Evolutionary conservation across 1,284 basidiomycete species (phyloP).

Genomic region (Mycosarcoma mackinlayi): DNA sequence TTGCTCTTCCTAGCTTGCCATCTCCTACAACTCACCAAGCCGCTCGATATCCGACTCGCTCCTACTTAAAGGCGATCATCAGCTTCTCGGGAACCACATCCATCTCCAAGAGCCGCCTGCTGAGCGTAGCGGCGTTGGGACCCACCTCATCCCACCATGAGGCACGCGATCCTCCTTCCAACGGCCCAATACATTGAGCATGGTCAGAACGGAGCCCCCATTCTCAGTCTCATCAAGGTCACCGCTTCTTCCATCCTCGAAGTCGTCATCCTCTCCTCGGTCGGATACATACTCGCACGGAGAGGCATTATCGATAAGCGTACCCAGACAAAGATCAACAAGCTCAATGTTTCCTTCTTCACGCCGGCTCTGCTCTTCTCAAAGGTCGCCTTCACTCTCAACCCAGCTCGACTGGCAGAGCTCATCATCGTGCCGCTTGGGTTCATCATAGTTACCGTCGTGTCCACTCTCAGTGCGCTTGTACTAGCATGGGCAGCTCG

Average conservation of each 20-base stretch:
- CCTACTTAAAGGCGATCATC: no score
- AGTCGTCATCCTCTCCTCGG: slow-evolving; percentile 85
- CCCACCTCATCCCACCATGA: slow-evolving; percentile 14
- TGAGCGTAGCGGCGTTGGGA: background rate
- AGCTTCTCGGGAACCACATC: no score
- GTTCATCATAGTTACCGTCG: slow-evolving; percentile 73
- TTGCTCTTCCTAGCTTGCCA: no score
- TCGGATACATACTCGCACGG: slow-evolving; percentile 84
- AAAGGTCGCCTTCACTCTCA: slow-evolving; percentile 82
- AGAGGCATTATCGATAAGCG: slow-evolving; percentile 86
- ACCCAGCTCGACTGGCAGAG: slow-evolving; percentile 80
- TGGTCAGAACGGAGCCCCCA: slow-evolving; percentile 46
- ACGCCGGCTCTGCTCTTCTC: slow-evolving; percentile 92
- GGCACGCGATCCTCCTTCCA: slow-evolving; percentile 36
- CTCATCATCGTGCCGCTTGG: slow-evolving; percentile 91
- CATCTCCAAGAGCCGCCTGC: background rate
- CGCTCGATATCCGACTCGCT: no score
- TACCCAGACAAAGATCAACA: slow-evolving; percentile 76
- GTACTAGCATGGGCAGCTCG: slow-evolving; percentile 63
- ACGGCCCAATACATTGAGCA: slow-evolving; percentile 43
- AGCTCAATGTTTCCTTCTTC: slow-evolving; percentile 85
- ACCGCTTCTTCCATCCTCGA: slow-evolving; percentile 78
- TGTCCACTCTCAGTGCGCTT: slow-evolving; percentile 66
- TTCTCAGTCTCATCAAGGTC: slow-evolving; percentile 55
- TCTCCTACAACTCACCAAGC: no score